Evolutionary conservation across 106 monocot genomes (phyloP).

Genomic region (Xerophyta viscosa): DNA sequence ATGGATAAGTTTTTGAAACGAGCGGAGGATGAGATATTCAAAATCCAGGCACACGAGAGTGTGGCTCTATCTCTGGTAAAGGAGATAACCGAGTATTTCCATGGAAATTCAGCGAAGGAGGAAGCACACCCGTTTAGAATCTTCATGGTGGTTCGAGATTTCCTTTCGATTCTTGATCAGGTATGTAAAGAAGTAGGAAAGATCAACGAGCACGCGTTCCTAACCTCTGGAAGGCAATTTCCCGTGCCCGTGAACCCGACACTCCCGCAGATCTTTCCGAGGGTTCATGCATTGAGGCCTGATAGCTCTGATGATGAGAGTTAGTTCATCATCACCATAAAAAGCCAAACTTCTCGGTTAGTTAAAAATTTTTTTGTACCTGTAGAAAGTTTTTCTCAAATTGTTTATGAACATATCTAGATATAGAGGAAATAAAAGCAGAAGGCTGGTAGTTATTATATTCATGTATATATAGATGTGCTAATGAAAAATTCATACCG

Average conservation of each 20-base stretch:
- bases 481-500: background rate
- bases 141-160: slow-evolving; percentile 90
- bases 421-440: background rate
- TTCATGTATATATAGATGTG: background rate
- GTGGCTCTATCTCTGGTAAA: slow-evolving; percentile 68
- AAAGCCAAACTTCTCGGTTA: too few species aligned
- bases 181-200: slow-evolving; percentile 83
- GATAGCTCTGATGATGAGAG: slow-evolving; percentile 58
- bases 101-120: slow-evolving; percentile 72
- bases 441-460: background rate
- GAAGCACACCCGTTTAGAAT: slow-evolving; percentile 89
- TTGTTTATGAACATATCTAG: background rate
- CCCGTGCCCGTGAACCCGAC: slow-evolving; percentile 64
- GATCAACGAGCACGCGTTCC: slow-evolving; percentile 34
- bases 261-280: slow-evolving; percentile 30
- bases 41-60: slow-evolving; percentile 71
- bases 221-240: slow-evolving; percentile 35
- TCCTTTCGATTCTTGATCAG: slow-evolving; percentile 59
- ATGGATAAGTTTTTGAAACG: slow-evolving; percentile 55
- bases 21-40: slow-evolving; percentile 68
- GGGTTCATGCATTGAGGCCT: slow-evolving; percentile 32
- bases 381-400: slow-evolving; percentile 14
- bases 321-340: slow-evolving; percentile 28
- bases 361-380: slow-evolving; percentile 20
- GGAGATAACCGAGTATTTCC: slow-evolving; percentile 91